Base-by-base conservation (phyloP, 768 basidiomycete species). In the Lepiota subincarnata region DNA sequence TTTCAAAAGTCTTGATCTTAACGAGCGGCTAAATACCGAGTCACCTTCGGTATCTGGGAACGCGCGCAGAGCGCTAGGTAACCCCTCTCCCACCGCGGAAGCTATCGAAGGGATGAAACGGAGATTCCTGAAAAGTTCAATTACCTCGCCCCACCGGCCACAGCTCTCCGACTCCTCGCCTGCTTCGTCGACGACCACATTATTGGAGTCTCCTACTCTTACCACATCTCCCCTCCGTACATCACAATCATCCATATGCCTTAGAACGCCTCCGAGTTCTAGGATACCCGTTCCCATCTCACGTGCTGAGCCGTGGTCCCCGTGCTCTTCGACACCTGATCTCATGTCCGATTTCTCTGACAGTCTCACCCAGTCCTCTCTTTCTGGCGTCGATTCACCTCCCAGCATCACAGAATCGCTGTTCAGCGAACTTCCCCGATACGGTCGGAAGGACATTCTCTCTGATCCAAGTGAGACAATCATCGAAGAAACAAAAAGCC, bases 71-170 rank as follows among this genome's bases (percentile, higher is more conserved):
- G 52, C 49, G 0, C 58, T 64, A 7, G 62, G 61, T 31, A 73
- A 65, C 56, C 67, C 73, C 28, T 61, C 60, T 18, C 71, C 75
- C 6, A 76, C 77, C 5, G 62, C 69, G 22, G 79, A 81, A 19
- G 80, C 81, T 1, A 70, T 84, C 42, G 78, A 84, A 62, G 79
- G 83, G 59, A 82, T 86, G 80, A 87, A 84, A 66, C 73, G 68
- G 59, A 70, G 82, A 37, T 78, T 84, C 58, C 64, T 82, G 48
- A 68, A 66, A 50, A 52, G 55, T 4, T 61, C 64, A 7, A 59
- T n/a, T n/a, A n/a, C n/a, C n/a, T n/a, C n/a, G n/a, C n/a, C n/a
- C n/a, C n/a, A n/a, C n/a, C n/a, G n/a, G n/a, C n/a, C n/a, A n/a
- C n/a, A n/a, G n/a, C n/a, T n/a, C n/a, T n/a, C n/a, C n/a, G n/a